Percentiles rank a stretch among this genome's conserved stretches.
phyloP scores from a whole-genome alignment of 108 stramenopile genomes.

The Parmales sp. region DNA sequence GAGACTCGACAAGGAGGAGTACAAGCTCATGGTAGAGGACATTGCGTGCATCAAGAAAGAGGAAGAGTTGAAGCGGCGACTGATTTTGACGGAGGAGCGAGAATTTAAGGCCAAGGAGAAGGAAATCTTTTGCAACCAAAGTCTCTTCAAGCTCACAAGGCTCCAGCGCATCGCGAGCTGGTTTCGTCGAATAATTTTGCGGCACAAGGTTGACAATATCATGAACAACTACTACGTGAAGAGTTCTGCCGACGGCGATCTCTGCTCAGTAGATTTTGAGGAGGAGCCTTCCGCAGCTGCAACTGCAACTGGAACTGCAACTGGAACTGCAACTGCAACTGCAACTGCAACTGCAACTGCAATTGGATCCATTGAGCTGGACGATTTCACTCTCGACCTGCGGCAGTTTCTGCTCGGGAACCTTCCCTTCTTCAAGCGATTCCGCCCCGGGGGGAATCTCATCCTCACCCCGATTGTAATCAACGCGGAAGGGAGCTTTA shows the following conservation, averaged over 20 bases:
- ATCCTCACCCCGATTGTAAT: constrained; percentile 62
- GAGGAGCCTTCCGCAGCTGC: too few species aligned
- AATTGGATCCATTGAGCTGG: neutral
- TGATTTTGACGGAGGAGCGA: neutral
- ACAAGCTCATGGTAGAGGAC: constrained; percentile 66
- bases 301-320: too few species aligned
- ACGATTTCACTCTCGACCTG: neutral
- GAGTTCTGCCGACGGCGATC: too few species aligned
- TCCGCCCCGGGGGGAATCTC: neutral
- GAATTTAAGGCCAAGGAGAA: neutral
- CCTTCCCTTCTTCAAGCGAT: neutral
- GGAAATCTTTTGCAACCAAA: neutral
- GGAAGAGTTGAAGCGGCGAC: constrained; percentile 5
- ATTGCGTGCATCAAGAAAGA: constrained; percentile 38
- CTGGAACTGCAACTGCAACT: too few species aligned
- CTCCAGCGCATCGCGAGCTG: neutral
- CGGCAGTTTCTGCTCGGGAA: neutral
- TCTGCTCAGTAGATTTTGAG: too few species aligned
- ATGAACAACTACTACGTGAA: too few species aligned
- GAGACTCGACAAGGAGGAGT: constrained; percentile 69
- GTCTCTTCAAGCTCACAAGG: neutral
- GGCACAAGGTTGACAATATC: too few species aligned
- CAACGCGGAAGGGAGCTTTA: constrained; percentile 65
- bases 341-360: neutral
- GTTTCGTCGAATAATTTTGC: too few species aligned